Conservation (phyloP, 805 yeast genomes). For the Lachancea waltii region DNA sequence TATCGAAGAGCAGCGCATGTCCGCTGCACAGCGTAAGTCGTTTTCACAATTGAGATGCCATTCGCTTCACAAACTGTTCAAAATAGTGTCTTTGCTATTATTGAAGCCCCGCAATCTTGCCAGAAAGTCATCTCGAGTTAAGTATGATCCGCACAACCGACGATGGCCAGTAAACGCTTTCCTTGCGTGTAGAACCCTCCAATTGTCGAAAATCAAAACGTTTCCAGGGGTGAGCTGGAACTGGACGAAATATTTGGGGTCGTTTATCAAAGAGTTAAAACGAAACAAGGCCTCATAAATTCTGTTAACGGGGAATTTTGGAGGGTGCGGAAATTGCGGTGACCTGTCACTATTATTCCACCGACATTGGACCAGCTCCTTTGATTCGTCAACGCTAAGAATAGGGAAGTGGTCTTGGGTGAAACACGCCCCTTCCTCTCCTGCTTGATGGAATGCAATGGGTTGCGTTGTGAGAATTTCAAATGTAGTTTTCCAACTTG, state of each 20-base stretch:
- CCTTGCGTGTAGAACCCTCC: slow-evolving; percentile 67
- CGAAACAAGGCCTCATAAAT: slow-evolving; percentile 51
- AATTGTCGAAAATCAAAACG: slow-evolving; percentile 61
- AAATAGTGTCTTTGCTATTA: not conserved
- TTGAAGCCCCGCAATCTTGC: slow-evolving; percentile 36
- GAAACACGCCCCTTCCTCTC: slow-evolving; percentile 59
- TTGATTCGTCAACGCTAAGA: slow-evolving; percentile 45
- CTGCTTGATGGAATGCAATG: slow-evolving; percentile 70
- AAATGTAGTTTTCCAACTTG: slow-evolving; percentile 23
- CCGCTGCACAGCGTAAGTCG: too few species aligned
- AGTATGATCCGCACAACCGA: slow-evolving; percentile 67
- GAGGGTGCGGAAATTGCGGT: slow-evolving; percentile 26
- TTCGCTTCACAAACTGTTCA: not conserved
- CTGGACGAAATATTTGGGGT: slow-evolving; percentile 44
- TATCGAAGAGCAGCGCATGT: too few species aligned
- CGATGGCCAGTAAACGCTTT: slow-evolving; percentile 60
- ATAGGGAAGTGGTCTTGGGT: slow-evolving; percentile 50
- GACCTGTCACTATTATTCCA: slow-evolving; percentile 66
- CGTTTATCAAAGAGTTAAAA: slow-evolving; percentile 50
- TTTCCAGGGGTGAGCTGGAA: slow-evolving; percentile 59
- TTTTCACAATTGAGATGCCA: too few species aligned
- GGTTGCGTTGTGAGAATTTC: slow-evolving; percentile 43
- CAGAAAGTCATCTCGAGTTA: slow-evolving; percentile 60
- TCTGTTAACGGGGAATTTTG: slow-evolving; percentile 33
- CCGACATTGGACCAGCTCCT: slow-evolving; percentile 52